Percentiles rank a stretch among this genome's conserved stretches.
Evolutionary conservation across 768 basidiomycete species (phyloP).

Genomic region (Mycena galericulata): DNA sequence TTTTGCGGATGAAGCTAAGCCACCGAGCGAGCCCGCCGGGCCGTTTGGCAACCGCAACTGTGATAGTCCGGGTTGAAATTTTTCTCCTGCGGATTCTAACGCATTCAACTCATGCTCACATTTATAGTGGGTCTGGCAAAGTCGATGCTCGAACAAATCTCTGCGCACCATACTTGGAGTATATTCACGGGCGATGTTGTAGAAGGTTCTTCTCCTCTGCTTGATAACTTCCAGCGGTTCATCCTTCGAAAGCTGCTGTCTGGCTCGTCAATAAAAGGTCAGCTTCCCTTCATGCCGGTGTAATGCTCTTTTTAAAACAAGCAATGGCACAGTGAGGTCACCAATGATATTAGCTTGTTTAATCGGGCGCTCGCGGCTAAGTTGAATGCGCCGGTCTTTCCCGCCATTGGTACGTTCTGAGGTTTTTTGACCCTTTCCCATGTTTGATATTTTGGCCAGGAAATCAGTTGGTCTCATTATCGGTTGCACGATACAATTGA

Average conservation of each 20-base stretch:
- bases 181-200: slow-evolving; percentile 77
- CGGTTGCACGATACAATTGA: too few relatives aligned
- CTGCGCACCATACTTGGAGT: slow-evolving; percentile 56
- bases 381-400: slow-evolving; percentile 58
- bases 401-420: slow-evolving; percentile 57
- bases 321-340: slow-evolving; percentile 53
- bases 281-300: slow-evolving; percentile 8
- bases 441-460: slow-evolving; percentile 49
- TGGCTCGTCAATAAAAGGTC: slow-evolving; percentile 62
- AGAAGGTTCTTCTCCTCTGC: slow-evolving; percentile 53
- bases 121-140: slow-evolving; percentile 51
- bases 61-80: slow-evolving; percentile 59
- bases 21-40: slow-evolving; percentile 59
- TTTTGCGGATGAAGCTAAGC: slow-evolving; percentile 53
- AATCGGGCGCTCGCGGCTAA: slow-evolving; percentile 57
- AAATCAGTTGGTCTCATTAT: slow-evolving; percentile 57
- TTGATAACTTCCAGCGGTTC: not conserved
- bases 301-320: not conserved
- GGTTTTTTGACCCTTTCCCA: not conserved
- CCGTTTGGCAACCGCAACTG: slow-evolving; percentile 62
- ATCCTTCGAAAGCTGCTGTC: slow-evolving; percentile 52
- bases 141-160: slow-evolving; percentile 61
- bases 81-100: not conserved
- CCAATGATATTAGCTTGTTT: slow-evolving; percentile 57
- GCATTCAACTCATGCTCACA: not conserved